phyloP scores from a whole-genome alignment of 768 basidiomycete species.

The Chlorophyllum brunneum region DNA sequence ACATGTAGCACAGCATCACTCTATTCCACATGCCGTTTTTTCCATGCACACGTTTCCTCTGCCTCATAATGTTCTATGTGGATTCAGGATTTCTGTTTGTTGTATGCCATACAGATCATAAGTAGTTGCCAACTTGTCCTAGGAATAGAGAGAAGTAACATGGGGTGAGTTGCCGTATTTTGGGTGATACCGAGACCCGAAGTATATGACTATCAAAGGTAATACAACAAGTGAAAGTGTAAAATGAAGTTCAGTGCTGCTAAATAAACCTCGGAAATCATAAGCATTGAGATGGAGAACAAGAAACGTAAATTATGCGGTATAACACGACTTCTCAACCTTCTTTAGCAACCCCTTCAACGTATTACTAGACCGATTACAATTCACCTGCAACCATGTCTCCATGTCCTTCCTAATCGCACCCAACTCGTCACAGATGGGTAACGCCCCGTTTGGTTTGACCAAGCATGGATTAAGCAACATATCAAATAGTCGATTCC shows the following conservation, averaged over 20 bases:
- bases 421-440: constrained; percentile 66
- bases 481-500: constrained; percentile 80
- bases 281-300: constrained; percentile 13
- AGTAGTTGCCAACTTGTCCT: neutral
- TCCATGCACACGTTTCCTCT: neutral
- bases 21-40: neutral
- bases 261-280: constrained; percentile 14
- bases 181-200: neutral
- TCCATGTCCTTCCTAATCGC: constrained; percentile 79
- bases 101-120: neutral
- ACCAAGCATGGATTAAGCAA: constrained; percentile 79
- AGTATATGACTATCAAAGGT: neutral
- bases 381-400: constrained; percentile 79
- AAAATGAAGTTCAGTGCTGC: neutral
- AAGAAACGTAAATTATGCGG: constrained; percentile 17
- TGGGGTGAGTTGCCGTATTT: neutral
- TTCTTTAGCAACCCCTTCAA: constrained; percentile 83
- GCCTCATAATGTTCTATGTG: constrained; percentile 29
- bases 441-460: constrained; percentile 55
- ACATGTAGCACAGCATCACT: neutral
- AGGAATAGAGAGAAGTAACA: constrained; percentile 8
- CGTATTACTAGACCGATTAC: constrained; percentile 78
- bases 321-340: constrained; percentile 57
- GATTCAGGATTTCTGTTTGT: constrained; percentile 24
- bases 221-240: neutral